Percentiles rank a stretch among this genome's conserved stretches.
These are phyloP conservation scores for Fusarium coffeatum DNA, from an alignment of 2,329 filamentous ascomycete species.

Conservation along the genomic window DNA sequence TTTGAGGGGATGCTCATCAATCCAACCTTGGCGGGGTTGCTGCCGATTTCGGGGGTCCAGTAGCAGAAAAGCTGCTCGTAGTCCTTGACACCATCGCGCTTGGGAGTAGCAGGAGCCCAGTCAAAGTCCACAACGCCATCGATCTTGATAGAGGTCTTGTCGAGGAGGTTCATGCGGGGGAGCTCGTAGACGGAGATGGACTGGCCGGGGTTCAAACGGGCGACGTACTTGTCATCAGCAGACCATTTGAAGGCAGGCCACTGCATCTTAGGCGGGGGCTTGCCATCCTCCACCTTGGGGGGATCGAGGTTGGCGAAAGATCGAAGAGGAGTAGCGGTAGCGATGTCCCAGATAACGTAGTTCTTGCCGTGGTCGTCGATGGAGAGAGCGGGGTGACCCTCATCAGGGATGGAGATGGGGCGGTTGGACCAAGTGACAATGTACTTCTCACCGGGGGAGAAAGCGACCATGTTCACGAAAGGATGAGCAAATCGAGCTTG, in stretches of 20 bases:
- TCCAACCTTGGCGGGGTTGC: slow-evolving; percentile 96
- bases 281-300: slow-evolving; percentile 68
- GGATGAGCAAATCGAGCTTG: slow-evolving; percentile 95
- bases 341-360: slow-evolving; percentile 98
- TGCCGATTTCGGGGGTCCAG: slow-evolving; percentile 98
- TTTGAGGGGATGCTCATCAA: slow-evolving; percentile 97
- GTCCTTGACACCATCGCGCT: slow-evolving; percentile 85
- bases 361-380: slow-evolving; percentile 98
- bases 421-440: slow-evolving; percentile 96
- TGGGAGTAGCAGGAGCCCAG: slow-evolving; percentile 88
- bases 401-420: slow-evolving; percentile 91
- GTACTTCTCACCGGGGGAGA: slow-evolving; percentile 93
- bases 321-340: slow-evolving; percentile 86
- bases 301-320: slow-evolving; percentile 93
- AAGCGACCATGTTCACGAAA: slow-evolving; percentile 94
- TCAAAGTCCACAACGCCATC: slow-evolving; percentile 98
- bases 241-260: slow-evolving; percentile 99
- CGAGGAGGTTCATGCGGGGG: slow-evolving; percentile 87
- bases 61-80: slow-evolving; percentile 98
- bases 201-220: slow-evolving; percentile 86
- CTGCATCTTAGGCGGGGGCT: slow-evolving; percentile 84
- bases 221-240: slow-evolving; percentile 95
- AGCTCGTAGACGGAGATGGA: slow-evolving; percentile 93
- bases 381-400: slow-evolving; percentile 83
- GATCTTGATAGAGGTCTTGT: slow-evolving; percentile 94